Evolutionary conservation across 345 rosid species (phyloP).

Genomic region (Ricinus communis): DNA sequence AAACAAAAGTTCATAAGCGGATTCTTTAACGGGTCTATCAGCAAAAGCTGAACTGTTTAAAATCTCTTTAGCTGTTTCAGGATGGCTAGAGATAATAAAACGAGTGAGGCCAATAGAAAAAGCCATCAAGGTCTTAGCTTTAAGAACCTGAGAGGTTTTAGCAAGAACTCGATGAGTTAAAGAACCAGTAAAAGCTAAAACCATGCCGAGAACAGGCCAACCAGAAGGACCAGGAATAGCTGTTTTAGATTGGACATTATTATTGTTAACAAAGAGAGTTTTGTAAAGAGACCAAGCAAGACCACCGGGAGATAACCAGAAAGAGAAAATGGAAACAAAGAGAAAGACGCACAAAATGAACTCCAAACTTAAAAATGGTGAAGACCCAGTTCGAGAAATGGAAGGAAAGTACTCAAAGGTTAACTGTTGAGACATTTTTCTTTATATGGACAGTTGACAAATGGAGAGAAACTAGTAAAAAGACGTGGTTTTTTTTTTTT

Average conservation of each 20-base stretch:
- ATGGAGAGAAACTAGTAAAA: neutral
- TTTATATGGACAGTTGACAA: neutral
- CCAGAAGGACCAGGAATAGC: slow-evolving; percentile 72
- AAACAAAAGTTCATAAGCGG: slow-evolving; percentile 78
- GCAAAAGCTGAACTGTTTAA: slow-evolving; percentile 73
- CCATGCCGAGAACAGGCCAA: slow-evolving; percentile 52
- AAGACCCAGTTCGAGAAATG: slow-evolving; percentile 11
- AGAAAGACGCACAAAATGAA: slow-evolving; percentile 31
- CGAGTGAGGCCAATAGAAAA: slow-evolving; percentile 77
- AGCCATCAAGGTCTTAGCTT: slow-evolving; percentile 63
- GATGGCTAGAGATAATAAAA: slow-evolving; percentile 63
- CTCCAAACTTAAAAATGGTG: slow-evolving; percentile 31
- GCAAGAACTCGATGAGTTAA: slow-evolving; percentile 62
- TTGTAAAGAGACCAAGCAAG: slow-evolving; percentile 60
- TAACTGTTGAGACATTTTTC: slow-evolving; percentile 12
- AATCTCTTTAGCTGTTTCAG: slow-evolving; percentile 75
- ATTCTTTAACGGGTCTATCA: slow-evolving; percentile 82
- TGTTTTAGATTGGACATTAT: slow-evolving; percentile 13
- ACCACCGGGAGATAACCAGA: slow-evolving; percentile 58
- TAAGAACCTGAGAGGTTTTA: slow-evolving; percentile 29
- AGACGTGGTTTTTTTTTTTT: neutral
- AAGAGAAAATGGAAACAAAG: slow-evolving; percentile 36
- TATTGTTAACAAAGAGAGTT: slow-evolving; percentile 2
- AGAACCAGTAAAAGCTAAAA: slow-evolving; percentile 41
- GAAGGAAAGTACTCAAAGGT: slow-evolving; percentile 17